These are phyloP conservation scores for Annona cherimola DNA, from an alignment of 164 flowering plant genomes.

Conservation along the genomic window DNA sequence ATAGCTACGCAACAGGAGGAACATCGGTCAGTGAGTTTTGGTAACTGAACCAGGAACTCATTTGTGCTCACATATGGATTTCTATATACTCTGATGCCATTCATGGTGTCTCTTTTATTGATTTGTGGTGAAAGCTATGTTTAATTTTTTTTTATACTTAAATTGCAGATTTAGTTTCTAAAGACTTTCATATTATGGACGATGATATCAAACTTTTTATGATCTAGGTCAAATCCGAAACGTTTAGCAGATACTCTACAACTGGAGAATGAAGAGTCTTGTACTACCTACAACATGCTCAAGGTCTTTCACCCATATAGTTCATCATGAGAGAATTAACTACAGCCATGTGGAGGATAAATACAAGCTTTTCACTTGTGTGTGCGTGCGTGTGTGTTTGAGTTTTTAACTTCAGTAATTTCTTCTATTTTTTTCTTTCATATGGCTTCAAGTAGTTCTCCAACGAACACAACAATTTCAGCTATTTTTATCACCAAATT, in stretches of 20 bases:
- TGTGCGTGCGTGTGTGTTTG: not conserved
- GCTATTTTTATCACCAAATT: not conserved
- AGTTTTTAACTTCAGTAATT: not conserved
- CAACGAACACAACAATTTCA: not conserved
- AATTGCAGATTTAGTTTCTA: not conserved
- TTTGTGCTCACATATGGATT: not conserved
- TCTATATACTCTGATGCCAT: not conserved
- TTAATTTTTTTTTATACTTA: not conserved
- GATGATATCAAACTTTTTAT: not conserved
- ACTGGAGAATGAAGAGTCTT: constrained; percentile 82
- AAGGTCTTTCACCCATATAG: constrained; percentile 42
- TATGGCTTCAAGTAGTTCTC: not conserved
- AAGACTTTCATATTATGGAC: not conserved
- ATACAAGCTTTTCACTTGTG: not conserved
- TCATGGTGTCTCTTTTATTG: not conserved
- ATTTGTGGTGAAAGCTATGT: not conserved
- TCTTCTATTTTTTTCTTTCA: not conserved
- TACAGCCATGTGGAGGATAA: not conserved
- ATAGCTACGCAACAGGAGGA: constrained; percentile 92
- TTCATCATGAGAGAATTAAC: not conserved
- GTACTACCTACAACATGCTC: constrained; percentile 94
- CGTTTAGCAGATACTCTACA: constrained; percentile 55
- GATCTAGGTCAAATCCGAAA: constrained; percentile 70
- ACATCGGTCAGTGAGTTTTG: constrained; percentile 77
- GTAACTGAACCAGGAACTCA: constrained; percentile 28